Conservation (phyloP, 2,329 filamentous ascomycete species). For the Zarea fungicola region DNA sequence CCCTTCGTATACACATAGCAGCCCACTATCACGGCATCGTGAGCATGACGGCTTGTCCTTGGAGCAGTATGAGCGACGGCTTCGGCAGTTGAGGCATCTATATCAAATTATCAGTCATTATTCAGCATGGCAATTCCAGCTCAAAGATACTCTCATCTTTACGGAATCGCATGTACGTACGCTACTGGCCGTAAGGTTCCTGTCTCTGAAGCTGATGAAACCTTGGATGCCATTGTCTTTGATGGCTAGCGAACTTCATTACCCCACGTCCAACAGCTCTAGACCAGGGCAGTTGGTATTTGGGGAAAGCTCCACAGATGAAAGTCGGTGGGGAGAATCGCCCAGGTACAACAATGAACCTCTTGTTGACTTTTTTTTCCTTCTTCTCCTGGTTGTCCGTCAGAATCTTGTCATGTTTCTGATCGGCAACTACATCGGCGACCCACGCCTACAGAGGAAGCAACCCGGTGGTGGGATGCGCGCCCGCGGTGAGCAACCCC, state of each 20-base stretch:
- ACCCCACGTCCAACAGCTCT: neutral
- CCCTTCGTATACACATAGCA: slow-evolving; percentile 30
- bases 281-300: neutral
- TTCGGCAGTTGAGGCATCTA: slow-evolving; percentile 31
- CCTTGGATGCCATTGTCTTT: neutral
- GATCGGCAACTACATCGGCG: too few relatives aligned
- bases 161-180: slow-evolving; percentile 16
- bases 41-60: slow-evolving; percentile 32
- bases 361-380: too few relatives aligned
- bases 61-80: slow-evolving; percentile 31
- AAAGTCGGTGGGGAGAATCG: neutral
- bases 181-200: slow-evolving; percentile 21
- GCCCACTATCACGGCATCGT: slow-evolving; percentile 26
- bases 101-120: too few relatives aligned
- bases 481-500: too few relatives aligned
- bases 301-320: slow-evolving; percentile 4
- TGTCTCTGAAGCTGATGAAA: slow-evolving; percentile 4
- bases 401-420: too few relatives aligned
- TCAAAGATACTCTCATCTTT: neutral
- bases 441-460: too few relatives aligned
- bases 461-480: too few relatives aligned
- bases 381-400: too few relatives aligned
- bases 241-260: neutral
- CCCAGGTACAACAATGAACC: too few relatives aligned
- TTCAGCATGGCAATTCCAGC: too few relatives aligned